Evolutionary conservation across 306 rosid genomes (phyloP).

Genomic region (Vigna hirtella): DNA sequence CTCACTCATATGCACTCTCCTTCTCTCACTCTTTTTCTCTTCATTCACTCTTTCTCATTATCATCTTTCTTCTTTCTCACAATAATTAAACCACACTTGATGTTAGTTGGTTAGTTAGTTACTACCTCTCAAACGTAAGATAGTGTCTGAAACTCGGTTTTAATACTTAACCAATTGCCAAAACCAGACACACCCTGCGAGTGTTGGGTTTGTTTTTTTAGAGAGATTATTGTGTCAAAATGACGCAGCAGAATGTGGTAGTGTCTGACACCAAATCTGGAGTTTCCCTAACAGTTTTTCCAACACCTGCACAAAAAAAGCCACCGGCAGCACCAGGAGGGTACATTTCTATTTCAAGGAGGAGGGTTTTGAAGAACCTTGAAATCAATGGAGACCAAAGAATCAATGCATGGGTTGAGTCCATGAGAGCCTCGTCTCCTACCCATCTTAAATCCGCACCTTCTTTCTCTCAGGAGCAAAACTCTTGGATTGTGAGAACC

Average conservation of each 20-base stretch:
- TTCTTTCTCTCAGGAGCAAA: conserved; percentile 51
- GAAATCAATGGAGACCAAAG: conserved; percentile 72
- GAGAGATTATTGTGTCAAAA: conserved; percentile 41
- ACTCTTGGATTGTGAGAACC: conserved; percentile 72
- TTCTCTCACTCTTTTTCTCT: background rate
- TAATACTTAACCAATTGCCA: background rate
- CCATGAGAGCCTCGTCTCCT: conserved; percentile 87
- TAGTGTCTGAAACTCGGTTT: background rate
- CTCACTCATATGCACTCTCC: background rate
- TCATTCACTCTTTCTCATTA: background rate
- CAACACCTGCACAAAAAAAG: conserved; percentile 57
- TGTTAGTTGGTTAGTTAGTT: background rate
- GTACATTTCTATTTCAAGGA: conserved; percentile 62
- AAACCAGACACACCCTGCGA: background rate
- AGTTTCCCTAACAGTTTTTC: conserved; percentile 47
- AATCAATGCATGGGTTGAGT: conserved; percentile 77
- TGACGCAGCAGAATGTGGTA: conserved; percentile 84
- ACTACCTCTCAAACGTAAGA: conserved; percentile 15
- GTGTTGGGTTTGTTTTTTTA: conserved; percentile 40
- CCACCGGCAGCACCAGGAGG: conserved; percentile 58
- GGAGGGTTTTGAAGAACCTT: conserved; percentile 57
- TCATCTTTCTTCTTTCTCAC: background rate
- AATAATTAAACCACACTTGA: background rate
- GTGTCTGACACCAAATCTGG: conserved; percentile 56
- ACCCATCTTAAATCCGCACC: conserved; percentile 59